Evolutionary conservation across 2,329 filamentous ascomycete species (phyloP), one percentile per base, ranked within the genome.

Genomic region (Penicillium decumbens): DNA sequence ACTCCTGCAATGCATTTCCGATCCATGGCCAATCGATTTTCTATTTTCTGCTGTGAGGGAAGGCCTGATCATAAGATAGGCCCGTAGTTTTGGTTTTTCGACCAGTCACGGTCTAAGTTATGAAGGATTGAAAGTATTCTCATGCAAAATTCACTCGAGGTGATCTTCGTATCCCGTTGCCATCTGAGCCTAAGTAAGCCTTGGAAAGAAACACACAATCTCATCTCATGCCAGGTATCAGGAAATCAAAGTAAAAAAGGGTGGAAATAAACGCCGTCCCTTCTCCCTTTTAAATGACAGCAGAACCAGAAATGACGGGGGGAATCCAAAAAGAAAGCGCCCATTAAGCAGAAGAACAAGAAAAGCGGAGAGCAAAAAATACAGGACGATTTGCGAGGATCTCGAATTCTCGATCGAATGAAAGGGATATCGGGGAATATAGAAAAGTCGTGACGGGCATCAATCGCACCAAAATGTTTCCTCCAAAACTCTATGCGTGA

Each of bases 401-500:
- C 42, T 37, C 40, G 41, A 42, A 25, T 35, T 43, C 43, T 48
- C 51, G 35, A 42, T 20, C 33, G 33, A 45, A 41, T 40, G 33
- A 51, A 28, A 41, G 43, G 40, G 47, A 49, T 40, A 51, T 52
- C 47, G 46, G 37, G 41, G 47, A 30, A 49, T 42, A 49, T 24
- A 37, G 25, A 32, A 39, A 18, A n/a, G 49, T 61, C 59, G 56
- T 61, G 42, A 61, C 56, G 56, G 59, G 53, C 56, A 60, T 60
- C 47, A 55, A 55, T 54, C 54, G 51, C 53, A 51, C 47, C 53
- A 46, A 41, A 33, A 28, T 32, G 49, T 24, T 45, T 45, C 37
- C 47, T 12, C 41, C 33, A 37, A 20, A 33, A 37, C 30, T 51
- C 48, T 56, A 62, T 51, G 53, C 40, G 35, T 18, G 40, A 38